Percentiles rank a stretch among this genome's conserved stretches.
Evolutionary conservation across 306 rosid species (phyloP).

Genomic region (Prunus davidiana): DNA sequence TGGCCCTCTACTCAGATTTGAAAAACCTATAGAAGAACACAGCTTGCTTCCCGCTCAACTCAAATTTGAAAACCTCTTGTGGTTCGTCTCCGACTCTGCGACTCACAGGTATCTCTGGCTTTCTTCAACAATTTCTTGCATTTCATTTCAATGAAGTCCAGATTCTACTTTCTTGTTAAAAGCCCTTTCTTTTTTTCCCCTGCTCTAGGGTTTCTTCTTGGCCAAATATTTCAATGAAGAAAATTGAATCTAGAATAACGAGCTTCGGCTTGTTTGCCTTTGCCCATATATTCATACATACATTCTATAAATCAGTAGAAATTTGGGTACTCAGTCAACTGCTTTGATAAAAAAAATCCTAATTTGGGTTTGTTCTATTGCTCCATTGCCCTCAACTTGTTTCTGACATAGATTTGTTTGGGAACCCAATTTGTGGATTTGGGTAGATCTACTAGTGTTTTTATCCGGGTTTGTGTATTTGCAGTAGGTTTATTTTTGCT

Average conservation of each 20-base stretch:
- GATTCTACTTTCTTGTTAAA: not conserved
- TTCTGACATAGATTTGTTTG: not conserved
- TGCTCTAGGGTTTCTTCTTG: constrained; percentile 1
- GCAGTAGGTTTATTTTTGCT: not conserved
- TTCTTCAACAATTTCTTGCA: not conserved
- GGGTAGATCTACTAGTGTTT: not conserved
- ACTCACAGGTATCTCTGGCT: constrained; percentile 6
- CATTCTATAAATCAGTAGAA: not conserved
- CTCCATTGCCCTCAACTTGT: not conserved
- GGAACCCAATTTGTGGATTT: not conserved
- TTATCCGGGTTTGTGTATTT: not conserved
- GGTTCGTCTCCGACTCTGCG: not conserved
- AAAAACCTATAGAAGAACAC: not conserved
- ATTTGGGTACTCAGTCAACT: not conserved
- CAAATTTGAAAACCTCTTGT: not conserved
- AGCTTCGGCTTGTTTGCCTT: not conserved
- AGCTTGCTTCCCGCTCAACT: constrained; percentile 8
- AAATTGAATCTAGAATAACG: not conserved
- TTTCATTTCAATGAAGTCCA: not conserved
- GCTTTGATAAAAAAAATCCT: too few relatives aligned
- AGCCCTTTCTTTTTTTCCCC: not conserved
- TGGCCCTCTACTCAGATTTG: not conserved
- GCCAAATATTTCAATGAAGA: not conserved
- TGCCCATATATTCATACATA: not conserved
- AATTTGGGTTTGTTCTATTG: not conserved